Conservation (phyloP, 2,329 filamentous ascomycete species). For the Diaporthe sp. region DNA sequence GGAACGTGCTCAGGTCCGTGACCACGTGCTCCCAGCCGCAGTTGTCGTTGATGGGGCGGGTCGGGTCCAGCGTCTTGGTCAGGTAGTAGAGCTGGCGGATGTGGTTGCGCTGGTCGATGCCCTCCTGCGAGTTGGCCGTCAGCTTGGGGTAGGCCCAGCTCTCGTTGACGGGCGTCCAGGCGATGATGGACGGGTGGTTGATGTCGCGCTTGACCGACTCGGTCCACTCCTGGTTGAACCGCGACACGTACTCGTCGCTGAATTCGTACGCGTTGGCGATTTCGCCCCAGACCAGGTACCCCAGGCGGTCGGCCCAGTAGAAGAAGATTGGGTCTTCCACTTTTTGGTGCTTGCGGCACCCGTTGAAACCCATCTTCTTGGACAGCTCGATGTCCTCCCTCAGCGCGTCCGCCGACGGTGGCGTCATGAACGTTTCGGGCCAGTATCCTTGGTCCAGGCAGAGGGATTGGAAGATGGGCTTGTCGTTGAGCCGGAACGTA, state of each 20-base stretch:
- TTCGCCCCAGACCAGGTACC: slow-evolving; percentile 74
- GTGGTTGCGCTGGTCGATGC: slow-evolving; percentile 71
- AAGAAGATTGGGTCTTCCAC: slow-evolving; percentile 72
- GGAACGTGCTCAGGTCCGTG: slow-evolving; percentile 75
- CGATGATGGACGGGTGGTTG: slow-evolving; percentile 74
- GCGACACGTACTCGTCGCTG: slow-evolving; percentile 66
- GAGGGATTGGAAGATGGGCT: slow-evolving; percentile 71
- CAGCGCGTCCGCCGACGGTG: slow-evolving; percentile 60
- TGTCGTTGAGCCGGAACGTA: slow-evolving; percentile 70
- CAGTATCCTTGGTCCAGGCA: slow-evolving; percentile 75
- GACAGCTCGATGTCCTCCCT: slow-evolving; percentile 66
- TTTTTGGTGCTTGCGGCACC: slow-evolving; percentile 75
- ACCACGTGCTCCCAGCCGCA: slow-evolving; percentile 78
- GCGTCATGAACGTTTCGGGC: slow-evolving; percentile 71
- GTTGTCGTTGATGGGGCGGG: slow-evolving; percentile 77
- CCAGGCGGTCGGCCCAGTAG: slow-evolving; percentile 72
- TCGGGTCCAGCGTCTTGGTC: slow-evolving; percentile 73
- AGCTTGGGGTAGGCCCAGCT: slow-evolving; percentile 74
- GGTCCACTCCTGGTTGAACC: slow-evolving; percentile 75
- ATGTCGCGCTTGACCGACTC: slow-evolving; percentile 73
- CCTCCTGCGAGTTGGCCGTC: slow-evolving; percentile 66
- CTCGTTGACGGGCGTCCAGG: slow-evolving; percentile 76
- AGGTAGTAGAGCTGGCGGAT: slow-evolving; percentile 73
- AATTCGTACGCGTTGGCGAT: slow-evolving; percentile 76
- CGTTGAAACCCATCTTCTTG: slow-evolving; percentile 74